These are phyloP conservation scores for Niveomyces coronatus DNA, from an alignment of 2,329 filamentous ascomycete species.

Conservation along the genomic window DNA sequence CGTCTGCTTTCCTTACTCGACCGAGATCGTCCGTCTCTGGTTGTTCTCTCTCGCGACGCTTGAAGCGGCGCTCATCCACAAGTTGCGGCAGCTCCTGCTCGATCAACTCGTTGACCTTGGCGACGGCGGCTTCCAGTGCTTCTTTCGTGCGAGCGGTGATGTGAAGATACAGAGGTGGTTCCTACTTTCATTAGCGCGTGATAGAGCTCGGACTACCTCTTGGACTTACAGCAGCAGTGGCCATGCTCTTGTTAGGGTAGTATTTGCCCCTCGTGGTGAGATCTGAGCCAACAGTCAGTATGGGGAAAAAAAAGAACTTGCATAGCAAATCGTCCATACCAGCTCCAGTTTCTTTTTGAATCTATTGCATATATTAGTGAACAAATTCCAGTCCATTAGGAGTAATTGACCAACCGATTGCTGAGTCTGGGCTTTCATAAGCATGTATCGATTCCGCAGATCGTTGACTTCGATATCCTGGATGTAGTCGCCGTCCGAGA, in stretches of 20 bases:
- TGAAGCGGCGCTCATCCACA: slow-evolving; percentile 88
- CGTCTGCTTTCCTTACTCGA: slow-evolving; percentile 50
- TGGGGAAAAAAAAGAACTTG: background rate
- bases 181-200: slow-evolving; percentile 39
- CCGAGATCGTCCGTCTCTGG: slow-evolving; percentile 84
- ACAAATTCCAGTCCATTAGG: background rate
- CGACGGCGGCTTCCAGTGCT: slow-evolving; percentile 80
- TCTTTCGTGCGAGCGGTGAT: slow-evolving; percentile 87
- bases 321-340: slow-evolving; percentile 61
- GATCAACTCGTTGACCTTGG: slow-evolving; percentile 89
- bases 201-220: no score
- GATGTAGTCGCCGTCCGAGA: slow-evolving; percentile 94
- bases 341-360: slow-evolving; percentile 98
- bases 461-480: slow-evolving; percentile 99
- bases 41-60: slow-evolving; percentile 67
- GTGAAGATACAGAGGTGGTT: slow-evolving; percentile 87
- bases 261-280: slow-evolving; percentile 96
- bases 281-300: slow-evolving; percentile 56
- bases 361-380: slow-evolving; percentile 47
- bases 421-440: slow-evolving; percentile 95
- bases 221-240: slow-evolving; percentile 81
- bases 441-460: slow-evolving; percentile 86
- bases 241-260: slow-evolving; percentile 96
- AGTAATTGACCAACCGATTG: slow-evolving; percentile 85
- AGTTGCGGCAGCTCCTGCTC: slow-evolving; percentile 91